phyloP scores from a whole-genome alignment of 352 stramenopile genomes.

The Nothophytophthora sp. region DNA sequence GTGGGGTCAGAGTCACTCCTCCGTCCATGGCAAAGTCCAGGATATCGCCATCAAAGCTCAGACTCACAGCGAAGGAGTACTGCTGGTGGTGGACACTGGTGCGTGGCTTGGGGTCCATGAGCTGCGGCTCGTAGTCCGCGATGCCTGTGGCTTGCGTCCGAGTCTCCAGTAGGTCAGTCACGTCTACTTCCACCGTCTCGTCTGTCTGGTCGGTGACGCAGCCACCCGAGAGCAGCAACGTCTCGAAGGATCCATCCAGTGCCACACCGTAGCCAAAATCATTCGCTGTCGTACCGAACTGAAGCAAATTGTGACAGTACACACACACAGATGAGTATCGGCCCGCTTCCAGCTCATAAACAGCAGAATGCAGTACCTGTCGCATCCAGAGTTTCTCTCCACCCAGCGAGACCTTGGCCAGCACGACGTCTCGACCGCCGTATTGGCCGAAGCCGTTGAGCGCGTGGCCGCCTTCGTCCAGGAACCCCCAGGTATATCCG shows the following conservation, averaged over 20 bases:
- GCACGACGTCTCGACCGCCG: constrained; percentile 66
- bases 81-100: constrained; percentile 11
- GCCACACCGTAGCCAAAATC: constrained; percentile 61
- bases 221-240: constrained; percentile 54
- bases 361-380: constrained; percentile 32
- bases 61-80: constrained; percentile 61
- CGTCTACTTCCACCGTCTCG: constrained; percentile 42
- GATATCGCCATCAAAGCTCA: constrained; percentile 57
- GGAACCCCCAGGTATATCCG: constrained; percentile 65
- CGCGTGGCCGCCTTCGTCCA: constrained; percentile 70
- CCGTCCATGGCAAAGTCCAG: constrained; percentile 75
- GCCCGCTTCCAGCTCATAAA: not conserved
- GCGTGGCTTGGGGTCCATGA: constrained; percentile 46
- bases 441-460: constrained; percentile 75
- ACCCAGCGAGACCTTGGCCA: constrained; percentile 51
- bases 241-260: constrained; percentile 46
- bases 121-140: constrained; percentile 45
- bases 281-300: constrained; percentile 69
- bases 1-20: constrained; percentile 52
- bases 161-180: constrained; percentile 41
- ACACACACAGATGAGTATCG: constrained; percentile 1
- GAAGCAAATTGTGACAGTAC: not conserved
- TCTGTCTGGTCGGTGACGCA: constrained; percentile 46
- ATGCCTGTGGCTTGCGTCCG: constrained; percentile 19
- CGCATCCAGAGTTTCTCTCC: constrained; percentile 68